Evolutionary conservation across 2,329 filamentous ascomycete genomes (phyloP).

Genomic region (Lachnellula cervina): DNA sequence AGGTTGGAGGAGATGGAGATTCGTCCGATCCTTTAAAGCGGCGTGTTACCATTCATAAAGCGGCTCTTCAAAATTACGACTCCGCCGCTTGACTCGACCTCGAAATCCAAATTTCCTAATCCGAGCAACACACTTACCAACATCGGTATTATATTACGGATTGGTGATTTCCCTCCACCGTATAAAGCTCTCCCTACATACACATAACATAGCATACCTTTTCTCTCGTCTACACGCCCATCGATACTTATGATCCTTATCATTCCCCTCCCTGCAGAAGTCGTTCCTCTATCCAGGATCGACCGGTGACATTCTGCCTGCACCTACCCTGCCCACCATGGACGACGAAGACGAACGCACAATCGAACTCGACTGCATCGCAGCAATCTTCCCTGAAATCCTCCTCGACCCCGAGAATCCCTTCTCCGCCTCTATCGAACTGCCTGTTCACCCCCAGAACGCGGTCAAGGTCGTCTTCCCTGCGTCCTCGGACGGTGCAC

Average conservation of each 20-base stretch:
- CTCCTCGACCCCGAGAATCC: constrained; percentile 38
- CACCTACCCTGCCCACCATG: constrained; percentile 48
- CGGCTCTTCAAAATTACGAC: constrained; percentile 21
- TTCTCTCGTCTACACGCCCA: neutral
- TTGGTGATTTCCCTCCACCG: constrained; percentile 11
- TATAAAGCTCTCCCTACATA: neutral
- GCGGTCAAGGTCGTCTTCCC: constrained; percentile 56
- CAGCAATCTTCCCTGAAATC: constrained; percentile 65
- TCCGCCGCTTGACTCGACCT: neutral
- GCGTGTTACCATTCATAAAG: constrained; percentile 5
- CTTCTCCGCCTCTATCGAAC: constrained; percentile 47
- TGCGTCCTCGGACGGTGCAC: constrained; percentile 36
- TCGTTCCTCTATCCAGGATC: constrained; percentile 22
- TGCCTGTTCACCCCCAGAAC: constrained; percentile 51
- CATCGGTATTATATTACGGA: neutral
- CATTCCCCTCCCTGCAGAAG: constrained; percentile 12
- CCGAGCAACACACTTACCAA: neutral
- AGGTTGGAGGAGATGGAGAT: too few species aligned
- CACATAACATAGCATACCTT: neutral
- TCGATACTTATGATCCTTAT: constrained; percentile 18
- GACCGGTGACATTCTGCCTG: constrained; percentile 23
- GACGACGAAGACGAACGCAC: constrained; percentile 54
- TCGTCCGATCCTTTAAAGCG: constrained; percentile 1
- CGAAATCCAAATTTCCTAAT: neutral
- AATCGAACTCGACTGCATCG: constrained; percentile 55